Evolutionary conservation across 768 basidiomycete genomes (phyloP).

Genomic region (Grammothele lineata): DNA sequence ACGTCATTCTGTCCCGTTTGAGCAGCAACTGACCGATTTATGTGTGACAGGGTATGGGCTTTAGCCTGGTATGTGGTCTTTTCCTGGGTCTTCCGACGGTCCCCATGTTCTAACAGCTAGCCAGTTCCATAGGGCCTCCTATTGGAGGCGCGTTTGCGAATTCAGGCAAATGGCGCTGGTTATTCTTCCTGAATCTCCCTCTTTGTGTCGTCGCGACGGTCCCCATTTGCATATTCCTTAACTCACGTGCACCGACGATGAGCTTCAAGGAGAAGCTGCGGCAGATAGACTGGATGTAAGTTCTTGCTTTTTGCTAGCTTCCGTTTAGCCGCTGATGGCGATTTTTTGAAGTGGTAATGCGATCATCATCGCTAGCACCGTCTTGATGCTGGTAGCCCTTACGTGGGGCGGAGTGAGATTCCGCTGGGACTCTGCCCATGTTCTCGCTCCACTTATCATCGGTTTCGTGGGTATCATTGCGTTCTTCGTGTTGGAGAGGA

Average conservation of each 20-base stretch:
- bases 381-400: constrained; percentile 16
- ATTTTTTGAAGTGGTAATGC: constrained; percentile 21
- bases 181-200: constrained; percentile 16
- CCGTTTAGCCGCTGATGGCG: constrained; percentile 21
- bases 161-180: constrained; percentile 10
- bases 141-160: constrained; percentile 24
- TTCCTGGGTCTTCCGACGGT: too few species aligned
- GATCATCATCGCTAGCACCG: constrained; percentile 20
- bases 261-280: constrained; percentile 25
- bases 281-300: constrained; percentile 35
- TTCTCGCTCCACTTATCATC: constrained; percentile 33
- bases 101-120: neutral
- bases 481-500: constrained; percentile 31
- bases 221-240: constrained; percentile 3
- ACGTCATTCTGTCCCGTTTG: too few species aligned
- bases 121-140: constrained; percentile 21
- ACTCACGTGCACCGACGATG: constrained; percentile 18
- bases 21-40: neutral
- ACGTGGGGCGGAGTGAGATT: constrained; percentile 34
- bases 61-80: constrained; percentile 7
- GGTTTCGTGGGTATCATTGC: constrained; percentile 29
- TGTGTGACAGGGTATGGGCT: constrained; percentile 10
- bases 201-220: constrained; percentile 5
- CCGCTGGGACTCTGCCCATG: constrained; percentile 29
- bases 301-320: neutral